Base-by-base conservation (phyloP, 108 stramenopile genomes). In the Conticribra guillardii region DNA sequence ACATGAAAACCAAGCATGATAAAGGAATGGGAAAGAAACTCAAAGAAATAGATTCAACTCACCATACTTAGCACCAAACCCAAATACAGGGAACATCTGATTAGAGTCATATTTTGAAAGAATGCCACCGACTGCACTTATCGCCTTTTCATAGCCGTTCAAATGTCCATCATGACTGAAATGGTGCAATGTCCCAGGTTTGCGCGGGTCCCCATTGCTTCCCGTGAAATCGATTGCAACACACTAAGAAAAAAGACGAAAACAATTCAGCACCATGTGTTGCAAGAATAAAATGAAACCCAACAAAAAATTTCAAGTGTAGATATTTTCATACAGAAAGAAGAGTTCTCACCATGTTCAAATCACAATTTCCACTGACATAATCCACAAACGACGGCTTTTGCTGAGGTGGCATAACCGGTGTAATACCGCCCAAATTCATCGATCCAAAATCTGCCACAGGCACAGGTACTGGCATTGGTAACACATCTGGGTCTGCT, bases 221-320 rank as follows among this genome's bases (percentile, higher is more conserved):
- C 92, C 95, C 7, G 96, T 97, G 66, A 92, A 97, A 69, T 97
- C 96, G 51, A 97, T 85, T 3, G 91, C 96, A 0, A 97, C 93
- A 53, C 68, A 84, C 64, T 63, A 31, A 7, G 24, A 22, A 27
- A 15, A 57, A 57, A 27, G 28, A 29, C 1, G 0, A 2, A 31
- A 32, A 57, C 1, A 57, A 31, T 29, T 17, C 52, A 52, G n/a
- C n/a, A n/a, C n/a, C n/a, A n/a, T n/a, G n/a, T n/a, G n/a, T n/a
- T n/a, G n/a, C n/a, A n/a, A n/a, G n/a, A n/a, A n/a, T n/a, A n/a
- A n/a, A n/a, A n/a, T n/a, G n/a, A n/a, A n/a, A n/a, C n/a, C n/a
- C n/a, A n/a, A n/a, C n/a, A n/a, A n/a, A n/a, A n/a, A n/a, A n/a
- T n/a, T n/a, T n/a, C n/a, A n/a, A n/a, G n/a, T n/a, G n/a, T 4